Base-by-base conservation (phyloP, 192 early-diverging fungal genomes). In the Phycomyces blakesleeanus region DNA sequence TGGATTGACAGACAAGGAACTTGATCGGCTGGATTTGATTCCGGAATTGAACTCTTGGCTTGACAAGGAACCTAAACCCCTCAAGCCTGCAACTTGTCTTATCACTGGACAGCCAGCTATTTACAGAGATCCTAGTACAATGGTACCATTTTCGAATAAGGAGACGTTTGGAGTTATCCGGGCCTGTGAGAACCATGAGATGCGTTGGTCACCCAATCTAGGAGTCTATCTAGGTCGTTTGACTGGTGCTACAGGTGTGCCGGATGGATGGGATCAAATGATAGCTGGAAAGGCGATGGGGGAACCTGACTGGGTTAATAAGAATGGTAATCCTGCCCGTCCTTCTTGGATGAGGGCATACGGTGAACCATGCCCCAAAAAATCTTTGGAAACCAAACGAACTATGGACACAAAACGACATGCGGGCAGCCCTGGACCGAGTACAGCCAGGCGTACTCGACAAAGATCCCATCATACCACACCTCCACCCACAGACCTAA, bases 101-200 rank as follows among this genome's bases (percentile, higher is more conserved):
- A 76, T 89, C 42, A 88, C 87, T 7, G 87, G 87, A 8, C 64
- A 81, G 25, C 65, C 67, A 8, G 87, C 87, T 12, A 76, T 72
- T 24, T 89, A 87, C 66, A 69, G 73, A 34, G 85, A 88, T 57
- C 87, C 87, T 0, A 58, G 26, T 9, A 85, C 81, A 15, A 64
- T 66, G 1, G 70, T 87, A 14, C 87, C 87, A 0, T 89, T 84
- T 54, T 81, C 83, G 9, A 85, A 80, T 51, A 72, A 74, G 40
- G 76, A 84, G 2, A 83, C 87, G 7, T 88, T 83, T 72, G 62
- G 51, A 8, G 76, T 71, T 15, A 54, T 89, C 1, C 61, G 79
- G 52, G 66, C 71, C 15, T 67, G 84, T 20, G 38, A 76, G n/a
- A 29, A 64, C 14, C 73, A 82, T 59, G 66, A 78, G 29, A 84